Evolutionary conservation across 176 grass and related monocot genomes (phyloP), one percentile per base, ranked within the genome.

Genomic region (Phyllostachys edulis): DNA sequence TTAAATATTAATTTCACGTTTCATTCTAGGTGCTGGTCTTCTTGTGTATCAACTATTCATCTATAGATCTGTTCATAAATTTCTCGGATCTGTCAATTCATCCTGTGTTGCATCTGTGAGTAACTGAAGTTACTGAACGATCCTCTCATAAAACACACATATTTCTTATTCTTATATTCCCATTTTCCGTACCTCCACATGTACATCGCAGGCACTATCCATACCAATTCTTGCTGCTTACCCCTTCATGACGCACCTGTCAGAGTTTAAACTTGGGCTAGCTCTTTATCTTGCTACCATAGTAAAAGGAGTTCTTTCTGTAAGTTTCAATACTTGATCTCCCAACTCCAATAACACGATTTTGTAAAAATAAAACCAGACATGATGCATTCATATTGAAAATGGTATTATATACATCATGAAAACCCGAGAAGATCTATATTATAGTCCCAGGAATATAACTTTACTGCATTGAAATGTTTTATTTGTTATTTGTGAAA

Each of bases 181-280:
- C 41, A 42, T 9, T 42, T 41, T 41, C 40, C 6, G 40, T 41
- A 41, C 40, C 40, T 42, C 41, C 7, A 42, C 41, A 42, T 42
- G 7, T 42, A 56, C 13, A 52, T 51, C 86, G 44, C 38, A 92
- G 92, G 80, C 74, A 44, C 63, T 94, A 17, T 84, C 86, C 3
- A 75, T 97, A 80, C 94, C 94, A 37, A 76, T 97, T 67, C 79
- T 97, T 75, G 87, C 80, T 40, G 57, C 82, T 24, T 97, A 78
- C 84, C 94, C 94, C 21, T 97, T 88, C 66, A 91, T 97, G 87
- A 84, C 91, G 36, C 66, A 88, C n/a, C 71, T 97, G n/a, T 90
- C 89, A 44, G 92, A 86, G 38, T 17, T 40, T 54, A 51, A 5
- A 68, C 94, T 97, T 40, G 79, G 68, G 15, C 6, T 92, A 13